Percentiles rank a stretch among this genome's conserved stretches.
Conservation (phyloP, 192 early-diverging fungal genomes). For the Coemansia sp. region DNA sequence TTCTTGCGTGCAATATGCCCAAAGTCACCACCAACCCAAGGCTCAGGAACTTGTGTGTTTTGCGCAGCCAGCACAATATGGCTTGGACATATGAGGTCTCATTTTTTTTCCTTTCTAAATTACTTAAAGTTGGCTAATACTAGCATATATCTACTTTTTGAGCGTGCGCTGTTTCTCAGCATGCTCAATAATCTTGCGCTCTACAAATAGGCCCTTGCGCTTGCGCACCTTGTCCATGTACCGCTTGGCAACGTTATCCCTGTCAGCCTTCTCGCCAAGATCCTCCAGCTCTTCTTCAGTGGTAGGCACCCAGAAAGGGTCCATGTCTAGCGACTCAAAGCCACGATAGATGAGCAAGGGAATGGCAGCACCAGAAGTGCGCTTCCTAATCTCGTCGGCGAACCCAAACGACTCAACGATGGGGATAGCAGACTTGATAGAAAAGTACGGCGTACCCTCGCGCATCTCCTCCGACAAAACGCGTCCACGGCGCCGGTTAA, state of each 20-base stretch:
- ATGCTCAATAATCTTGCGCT: conserved; percentile 86
- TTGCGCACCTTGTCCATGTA: conserved; percentile 96
- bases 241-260: conserved; percentile 93
- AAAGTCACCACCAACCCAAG: conserved; percentile 12
- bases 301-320: conserved; percentile 99
- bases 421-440: conserved; percentile 83
- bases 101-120: too few species aligned
- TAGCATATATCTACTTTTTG: conserved; percentile 53
- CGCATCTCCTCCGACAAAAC: conserved; percentile 96
- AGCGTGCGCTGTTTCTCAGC: conserved; percentile 83
- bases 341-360: conserved; percentile 96
- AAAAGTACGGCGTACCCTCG: conserved; percentile 97
- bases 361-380: conserved; percentile 92
- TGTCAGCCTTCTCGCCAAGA: conserved; percentile 94
- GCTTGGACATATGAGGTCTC: too few species aligned
- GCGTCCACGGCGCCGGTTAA: conserved; percentile 86
- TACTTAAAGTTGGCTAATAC: neutral
- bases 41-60: neutral
- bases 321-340: conserved; percentile 88
- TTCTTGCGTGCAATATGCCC: conserved; percentile 2
- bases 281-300: conserved; percentile 99
- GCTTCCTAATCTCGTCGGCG: conserved; percentile 95
- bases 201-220: conserved; percentile 94
- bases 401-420: conserved; percentile 99
- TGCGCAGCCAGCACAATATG: too few species aligned